Evolutionary conservation across 495 filamentous ascomycete species (phyloP), one percentile per base, ranked within the genome.

Genomic region (Bacidia gigantensis): DNA sequence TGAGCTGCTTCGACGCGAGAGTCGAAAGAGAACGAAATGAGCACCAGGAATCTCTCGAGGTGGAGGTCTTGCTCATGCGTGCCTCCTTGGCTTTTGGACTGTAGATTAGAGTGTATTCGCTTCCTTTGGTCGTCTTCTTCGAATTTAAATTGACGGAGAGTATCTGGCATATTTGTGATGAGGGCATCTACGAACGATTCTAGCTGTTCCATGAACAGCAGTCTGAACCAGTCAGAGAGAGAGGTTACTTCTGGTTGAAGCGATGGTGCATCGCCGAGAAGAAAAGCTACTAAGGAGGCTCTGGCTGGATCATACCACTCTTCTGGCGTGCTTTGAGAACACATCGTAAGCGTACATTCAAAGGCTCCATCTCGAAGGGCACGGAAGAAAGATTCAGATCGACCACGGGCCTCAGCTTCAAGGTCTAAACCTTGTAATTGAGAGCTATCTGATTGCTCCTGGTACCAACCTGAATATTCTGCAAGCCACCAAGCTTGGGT

Each of bases 121-220:
- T 75, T 72, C 54, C 72, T 64, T 62, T 90, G 87, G 52, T 87
- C 84, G 61, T 97, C 90, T 61, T 97, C 92, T 51, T 93, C 87
- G 2, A 79, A 74, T 64, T 90, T 87, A 29, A 99, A 70, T 63
- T 79, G 82, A 45, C 93, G 82, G 26, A 99, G 74, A 1, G 89
- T 79, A 64, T 95, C 88, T 2, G 93, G 92, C 76, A 96, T 85
- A 63, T 97, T 95, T 1, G 86, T 83, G 56, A 99, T 86, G 59
- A 92, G 89, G 7, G 83, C 78, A 55, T 96, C 89, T n/a, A 86
- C 74, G 60, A 95, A 92, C 0, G 73, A 72, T 64, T 96, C 89
- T 14, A 97, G 69, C 57, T 85, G 82, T 51, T 82, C 76, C 78
- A 89, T 87, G 41, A 95, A 46, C 3, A 84, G 66, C 21, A 66